Percentiles rank a stretch among this genome's conserved stretches.
Evolutionary conservation across 371 early-diverging fungal species (phyloP).

Genomic region (Encephalitozoon hellem): DNA sequence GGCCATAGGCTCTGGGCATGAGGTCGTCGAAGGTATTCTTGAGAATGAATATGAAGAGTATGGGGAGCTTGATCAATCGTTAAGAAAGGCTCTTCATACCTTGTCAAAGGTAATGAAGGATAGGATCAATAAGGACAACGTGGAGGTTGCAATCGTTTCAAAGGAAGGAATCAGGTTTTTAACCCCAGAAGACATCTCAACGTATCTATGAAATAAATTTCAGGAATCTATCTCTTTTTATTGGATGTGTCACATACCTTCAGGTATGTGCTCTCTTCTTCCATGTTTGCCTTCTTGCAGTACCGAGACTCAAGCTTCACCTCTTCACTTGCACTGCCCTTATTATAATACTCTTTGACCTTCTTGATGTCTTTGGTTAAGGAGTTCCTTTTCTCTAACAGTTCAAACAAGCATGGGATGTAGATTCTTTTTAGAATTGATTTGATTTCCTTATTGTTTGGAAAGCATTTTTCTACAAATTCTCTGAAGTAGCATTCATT

Average conservation of each 20-base stretch:
- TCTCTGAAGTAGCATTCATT: background rate
- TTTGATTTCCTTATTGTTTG: background rate
- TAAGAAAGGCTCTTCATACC: constrained; percentile 77
- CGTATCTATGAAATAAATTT: constrained; percentile 21
- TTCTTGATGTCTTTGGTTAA: background rate
- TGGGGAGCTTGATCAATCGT: constrained; percentile 74
- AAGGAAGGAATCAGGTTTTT: constrained; percentile 40
- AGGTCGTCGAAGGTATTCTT: constrained; percentile 90
- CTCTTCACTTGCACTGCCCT: background rate
- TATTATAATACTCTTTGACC: background rate
- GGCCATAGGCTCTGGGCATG: constrained; percentile 92
- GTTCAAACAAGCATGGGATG: background rate
- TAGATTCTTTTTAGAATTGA: background rate
- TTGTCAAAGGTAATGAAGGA: constrained; percentile 99
- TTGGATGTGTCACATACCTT: background rate
- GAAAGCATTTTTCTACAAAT: background rate
- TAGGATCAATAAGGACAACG: constrained; percentile 81
- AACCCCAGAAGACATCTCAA: constrained; percentile 46
- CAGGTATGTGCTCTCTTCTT: background rate
- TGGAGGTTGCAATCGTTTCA: constrained; percentile 77
- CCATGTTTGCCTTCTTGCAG: background rate
- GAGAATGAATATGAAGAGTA: constrained; percentile 71
- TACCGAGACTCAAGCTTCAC: background rate
- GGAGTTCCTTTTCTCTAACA: background rate
- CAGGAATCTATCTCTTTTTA: background rate